A percentile compares a stretch with the other conserved stretches of the same genome.
These are phyloP conservation scores for Xerocomus spinulosus DNA, from an alignment of 768 basidiomycete genomes.

Conservation along the genomic window DNA sequence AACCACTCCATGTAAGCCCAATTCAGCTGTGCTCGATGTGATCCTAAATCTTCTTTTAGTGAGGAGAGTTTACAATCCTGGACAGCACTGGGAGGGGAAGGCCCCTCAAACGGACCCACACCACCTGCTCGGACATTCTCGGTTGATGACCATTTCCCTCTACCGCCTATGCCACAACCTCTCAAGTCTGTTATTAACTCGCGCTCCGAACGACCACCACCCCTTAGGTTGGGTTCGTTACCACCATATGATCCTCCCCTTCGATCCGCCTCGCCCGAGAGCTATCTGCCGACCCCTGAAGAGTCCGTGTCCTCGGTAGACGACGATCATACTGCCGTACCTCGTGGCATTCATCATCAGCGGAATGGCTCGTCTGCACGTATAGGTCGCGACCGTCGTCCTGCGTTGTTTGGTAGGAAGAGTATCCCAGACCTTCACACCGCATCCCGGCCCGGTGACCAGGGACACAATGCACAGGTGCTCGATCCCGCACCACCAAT, in stretches of 20 bases:
- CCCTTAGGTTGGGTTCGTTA: constrained; percentile 45
- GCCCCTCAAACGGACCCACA: constrained; percentile 35
- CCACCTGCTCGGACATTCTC: constrained; percentile 61
- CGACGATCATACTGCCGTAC: constrained; percentile 34
- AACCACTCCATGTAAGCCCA: constrained; percentile 32
- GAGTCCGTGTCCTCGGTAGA: constrained; percentile 51
- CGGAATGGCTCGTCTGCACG: constrained; percentile 50
- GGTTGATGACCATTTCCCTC: constrained; percentile 53
- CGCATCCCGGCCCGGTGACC: constrained; percentile 36
- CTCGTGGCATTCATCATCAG: constrained; percentile 34
- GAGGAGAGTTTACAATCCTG: constrained; percentile 43
- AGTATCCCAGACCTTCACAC: constrained; percentile 81
- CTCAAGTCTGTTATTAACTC: constrained; percentile 24
- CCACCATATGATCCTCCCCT: constrained; percentile 40
- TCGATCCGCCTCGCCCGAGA: constrained; percentile 49
- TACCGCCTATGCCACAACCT: constrained; percentile 25
- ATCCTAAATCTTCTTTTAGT: constrained; percentile 20
- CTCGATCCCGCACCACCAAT: constrained; percentile 20
- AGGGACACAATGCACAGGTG: constrained; percentile 19
- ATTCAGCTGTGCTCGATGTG: neutral
- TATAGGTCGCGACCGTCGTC: constrained; percentile 34
- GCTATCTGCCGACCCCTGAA: constrained; percentile 53
- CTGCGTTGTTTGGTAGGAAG: constrained; percentile 58
- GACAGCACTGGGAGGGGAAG: constrained; percentile 38
- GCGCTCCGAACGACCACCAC: constrained; percentile 41